phyloP scores from a whole-genome alignment of 495 filamentous ascomycete genomes.

The Penicillium chermesinum region DNA sequence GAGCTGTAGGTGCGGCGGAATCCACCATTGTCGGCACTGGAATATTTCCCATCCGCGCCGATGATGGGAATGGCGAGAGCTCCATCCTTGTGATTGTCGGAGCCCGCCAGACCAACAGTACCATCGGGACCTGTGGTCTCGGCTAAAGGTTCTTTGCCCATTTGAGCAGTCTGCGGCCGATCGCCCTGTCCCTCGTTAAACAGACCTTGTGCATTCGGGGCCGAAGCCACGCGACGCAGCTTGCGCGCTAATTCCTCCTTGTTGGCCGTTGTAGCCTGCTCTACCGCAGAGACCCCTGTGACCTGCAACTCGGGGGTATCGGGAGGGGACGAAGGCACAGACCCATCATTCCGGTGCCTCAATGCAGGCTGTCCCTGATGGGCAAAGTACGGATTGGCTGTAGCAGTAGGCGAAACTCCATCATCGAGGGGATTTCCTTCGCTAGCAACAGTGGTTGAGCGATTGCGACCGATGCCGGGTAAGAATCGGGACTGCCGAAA shows the following conservation, averaged over 20 bases:
- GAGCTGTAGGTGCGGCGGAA: conserved; percentile 97
- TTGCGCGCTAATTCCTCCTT: conserved; percentile 94
- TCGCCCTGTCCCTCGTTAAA: conserved; percentile 63
- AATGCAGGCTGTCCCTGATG: conserved; percentile 92
- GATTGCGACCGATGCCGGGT: conserved; percentile 67
- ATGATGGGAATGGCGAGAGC: conserved; percentile 41
- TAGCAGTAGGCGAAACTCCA: conserved; percentile 81
- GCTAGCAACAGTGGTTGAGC: conserved; percentile 85
- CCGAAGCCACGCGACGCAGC: conserved; percentile 86
- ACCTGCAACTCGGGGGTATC: conserved; percentile 79
- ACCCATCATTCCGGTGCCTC: conserved; percentile 90
- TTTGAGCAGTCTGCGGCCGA: conserved; percentile 72
- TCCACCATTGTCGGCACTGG: conserved; percentile 53
- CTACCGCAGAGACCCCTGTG: conserved; percentile 63
- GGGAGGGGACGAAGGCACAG: conserved; percentile 92
- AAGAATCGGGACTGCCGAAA: conserved; percentile 83
- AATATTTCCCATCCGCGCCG: conserved; percentile 38
- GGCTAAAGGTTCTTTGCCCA: conserved; percentile 70
- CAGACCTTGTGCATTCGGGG: conserved; percentile 92
- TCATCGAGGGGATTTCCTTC: conserved; percentile 90
- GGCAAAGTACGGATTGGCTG: conserved; percentile 95
- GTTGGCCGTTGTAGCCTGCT: conserved; percentile 71
- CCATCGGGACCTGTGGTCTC: conserved; percentile 49
- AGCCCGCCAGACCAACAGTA: conserved; percentile 53
- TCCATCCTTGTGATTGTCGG: conserved; percentile 35